phyloP scores from a whole-genome alignment of 176 grass and related monocot species.

The Triticum monococcum region DNA sequence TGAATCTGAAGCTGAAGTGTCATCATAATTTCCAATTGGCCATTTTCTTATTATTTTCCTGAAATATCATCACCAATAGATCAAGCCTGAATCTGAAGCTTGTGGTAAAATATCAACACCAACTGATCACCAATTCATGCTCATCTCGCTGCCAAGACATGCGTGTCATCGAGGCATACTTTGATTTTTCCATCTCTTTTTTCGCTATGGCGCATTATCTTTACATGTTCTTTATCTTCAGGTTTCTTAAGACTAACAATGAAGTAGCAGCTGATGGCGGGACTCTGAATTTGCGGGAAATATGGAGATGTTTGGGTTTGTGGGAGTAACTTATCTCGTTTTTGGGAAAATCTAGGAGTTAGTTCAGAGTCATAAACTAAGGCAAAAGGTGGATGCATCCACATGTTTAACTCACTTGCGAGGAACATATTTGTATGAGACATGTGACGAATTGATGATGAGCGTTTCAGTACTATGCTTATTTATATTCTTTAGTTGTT shows the following conservation, averaged over 20 bases:
- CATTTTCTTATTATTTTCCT: neutral
- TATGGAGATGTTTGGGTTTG: neutral
- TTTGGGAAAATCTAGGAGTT: too few species aligned
- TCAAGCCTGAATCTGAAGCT: neutral
- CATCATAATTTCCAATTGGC: neutral
- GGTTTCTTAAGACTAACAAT: neutral
- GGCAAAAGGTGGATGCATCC: too few species aligned
- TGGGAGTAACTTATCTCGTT: too few species aligned
- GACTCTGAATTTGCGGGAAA: neutral
- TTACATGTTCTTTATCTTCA: neutral
- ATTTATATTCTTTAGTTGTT: too few species aligned
- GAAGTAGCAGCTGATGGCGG: neutral
- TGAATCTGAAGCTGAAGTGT: neutral
- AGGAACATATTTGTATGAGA: too few species aligned
- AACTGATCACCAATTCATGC: neutral
- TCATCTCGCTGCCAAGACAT: neutral
- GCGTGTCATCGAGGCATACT: neutral
- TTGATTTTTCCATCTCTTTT: neutral
- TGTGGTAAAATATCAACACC: neutral
- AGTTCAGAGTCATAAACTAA: too few species aligned
- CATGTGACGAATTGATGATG: too few species aligned
- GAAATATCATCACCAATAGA: neutral
- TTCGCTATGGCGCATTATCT: neutral
- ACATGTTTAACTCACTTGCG: too few species aligned
- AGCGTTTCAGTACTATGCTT: too few species aligned